Base-by-base conservation (phyloP, 2,329 filamentous ascomycete genomes). In the Colletotrichum spinosum region DNA sequence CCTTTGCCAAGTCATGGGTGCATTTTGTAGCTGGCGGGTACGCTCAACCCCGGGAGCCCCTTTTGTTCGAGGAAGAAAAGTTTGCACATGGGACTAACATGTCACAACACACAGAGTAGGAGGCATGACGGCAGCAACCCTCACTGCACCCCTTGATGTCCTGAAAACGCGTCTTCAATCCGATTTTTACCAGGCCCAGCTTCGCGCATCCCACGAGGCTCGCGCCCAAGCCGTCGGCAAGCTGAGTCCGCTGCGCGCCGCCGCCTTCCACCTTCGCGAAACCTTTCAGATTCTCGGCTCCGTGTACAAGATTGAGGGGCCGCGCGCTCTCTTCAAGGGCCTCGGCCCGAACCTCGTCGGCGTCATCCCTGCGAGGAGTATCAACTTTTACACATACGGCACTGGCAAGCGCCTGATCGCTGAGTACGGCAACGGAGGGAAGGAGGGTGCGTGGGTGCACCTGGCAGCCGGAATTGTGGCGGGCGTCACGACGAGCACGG, bases 71-170 rank as follows among this genome's bases (percentile, higher is more conserved):
- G 34, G 12, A 25, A 13, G 25, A 44, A 60, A 49, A 10, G 13
- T 9, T 13, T n/a, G 33, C 25, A 60, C 34, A 17, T n/a, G 42
- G 8, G n/a, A 25, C 61, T 69, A 51, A 70, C 61, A 11, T 37
- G 33, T 37, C 15, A 33, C 42, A 8, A 48, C 17, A 17, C 13
- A 17, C 69, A 97, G 94, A 46, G 80, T 93, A 56, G 94, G 94
- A 71, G 94, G 94, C 71, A 97, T 97, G 90, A 94, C 93, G 15
- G 91, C 95, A 10, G 92, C 95, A 33, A 90, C 92, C n/a, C 80
- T 97, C n/a, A 97, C 95, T 2, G 94, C 93, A 8, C 95, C 95
- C 25, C 90, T 98, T 65, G 95, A 97, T 75, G 94, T 97, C 38
- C 86, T 98, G 55, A 97, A 97, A 78, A 98, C 95, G 10, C 89